Evolutionary conservation across 306 rosid genomes (phyloP).

Genomic region (Hippophae tibetana): DNA sequence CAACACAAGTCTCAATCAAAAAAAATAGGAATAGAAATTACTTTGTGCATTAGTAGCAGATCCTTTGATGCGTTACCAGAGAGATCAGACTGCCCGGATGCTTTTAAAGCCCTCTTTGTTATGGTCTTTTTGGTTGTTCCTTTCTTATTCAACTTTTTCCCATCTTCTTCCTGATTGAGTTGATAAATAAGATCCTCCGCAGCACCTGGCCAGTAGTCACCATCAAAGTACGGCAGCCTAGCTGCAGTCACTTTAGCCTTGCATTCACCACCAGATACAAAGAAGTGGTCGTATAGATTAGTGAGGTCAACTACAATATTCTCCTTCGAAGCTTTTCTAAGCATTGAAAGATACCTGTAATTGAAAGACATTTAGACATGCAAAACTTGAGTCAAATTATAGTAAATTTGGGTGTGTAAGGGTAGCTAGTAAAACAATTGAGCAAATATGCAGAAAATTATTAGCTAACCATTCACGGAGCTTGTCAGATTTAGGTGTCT

Average conservation of each 20-base stretch:
- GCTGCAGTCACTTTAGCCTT: constrained; percentile 91
- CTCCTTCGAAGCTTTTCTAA: constrained; percentile 91
- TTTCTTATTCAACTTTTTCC: constrained; percentile 82
- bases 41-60: constrained; percentile 96
- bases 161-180: constrained; percentile 94
- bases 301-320: constrained; percentile 74
- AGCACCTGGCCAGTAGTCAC: constrained; percentile 99
- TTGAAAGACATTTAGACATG: constrained; percentile 9
- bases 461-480: constrained; percentile 87
- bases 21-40: constrained; percentile 28
- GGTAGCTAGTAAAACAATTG: constrained; percentile 5
- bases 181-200: constrained; percentile 96
- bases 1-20: neutral
- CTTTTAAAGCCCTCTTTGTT: constrained; percentile 89
- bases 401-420: neutral
- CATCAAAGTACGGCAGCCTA: constrained; percentile 95
- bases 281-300: constrained; percentile 90
- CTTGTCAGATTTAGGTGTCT: constrained; percentile 98
- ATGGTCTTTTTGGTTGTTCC: constrained; percentile 81
- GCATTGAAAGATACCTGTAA: constrained; percentile 84
- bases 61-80: constrained; percentile 92
- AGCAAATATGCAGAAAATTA: constrained; percentile 10
- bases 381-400: constrained; percentile 21
- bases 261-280: constrained; percentile 70
- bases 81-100: constrained; percentile 92